Evolutionary conservation across 2,329 filamentous ascomycete genomes (phyloP), one percentile per base, ranked within the genome.

Genomic region (Microdochium bolleyi): DNA sequence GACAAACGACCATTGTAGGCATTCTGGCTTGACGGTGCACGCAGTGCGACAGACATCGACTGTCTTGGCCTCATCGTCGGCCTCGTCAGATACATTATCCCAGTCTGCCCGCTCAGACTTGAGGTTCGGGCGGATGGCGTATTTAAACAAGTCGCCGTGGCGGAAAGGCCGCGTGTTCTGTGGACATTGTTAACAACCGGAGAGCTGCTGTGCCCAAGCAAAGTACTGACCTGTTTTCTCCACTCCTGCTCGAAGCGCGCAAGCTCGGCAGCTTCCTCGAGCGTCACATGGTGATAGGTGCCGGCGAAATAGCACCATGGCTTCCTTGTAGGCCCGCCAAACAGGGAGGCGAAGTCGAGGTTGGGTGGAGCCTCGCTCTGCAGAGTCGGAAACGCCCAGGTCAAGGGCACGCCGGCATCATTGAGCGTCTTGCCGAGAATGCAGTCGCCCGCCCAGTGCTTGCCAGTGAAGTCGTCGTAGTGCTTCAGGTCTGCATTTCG

Each of bases 291-390:
- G 53, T 80, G 77, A 58, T 77, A 77, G 2, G 73, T 68, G 2
- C 73, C 69, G 4, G 72, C 72, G 27, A 74, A 70, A 57, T 71
- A 78, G 58, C 76, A 79, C 75, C 76, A 79, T 1, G 73, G 72
- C 19, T 64, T 62, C 25, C 67, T 69, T 50, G 71, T 69, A 34
- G 69, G 62, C 9, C 64, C 66, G 1, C 62, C 63, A 13, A 70
- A 71, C 27, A 70, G 67, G 44, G 72, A 66, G 54, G 75, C 69
- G 49, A 74, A 67, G 49, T 75, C 69, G 4, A 72, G 70, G 24
- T 74, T 60, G 13, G 66, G 66, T 3, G 71, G 70, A 51, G 70
- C 71, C 49, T 66, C 65, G 51, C 58, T 60, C 2, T 70, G 67
- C 25, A 76, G 60, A 22, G 71, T 72, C 9, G 78, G 77, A 70